Conservation (phyloP, 495 filamentous ascomycete species). For the Penicillium waksmanii region DNA sequence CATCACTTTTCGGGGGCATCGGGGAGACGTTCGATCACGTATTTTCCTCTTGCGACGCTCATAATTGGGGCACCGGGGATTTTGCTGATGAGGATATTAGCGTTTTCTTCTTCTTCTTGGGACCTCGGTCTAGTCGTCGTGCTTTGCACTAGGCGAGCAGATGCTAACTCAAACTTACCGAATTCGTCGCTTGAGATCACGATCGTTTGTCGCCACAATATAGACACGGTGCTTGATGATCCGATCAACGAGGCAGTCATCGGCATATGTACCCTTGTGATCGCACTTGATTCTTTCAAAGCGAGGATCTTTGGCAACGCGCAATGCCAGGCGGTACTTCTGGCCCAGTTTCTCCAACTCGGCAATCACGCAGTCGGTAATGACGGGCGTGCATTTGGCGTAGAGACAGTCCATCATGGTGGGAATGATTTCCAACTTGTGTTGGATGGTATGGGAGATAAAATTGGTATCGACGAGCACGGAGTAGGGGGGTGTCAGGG, state of each 20-base stretch:
- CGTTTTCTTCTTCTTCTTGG: too few species aligned
- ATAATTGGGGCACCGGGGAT: conserved; percentile 59
- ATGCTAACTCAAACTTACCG: conserved; percentile 35
- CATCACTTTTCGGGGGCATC: conserved; percentile 57
- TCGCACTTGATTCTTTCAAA: conserved; percentile 84
- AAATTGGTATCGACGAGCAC: conserved; percentile 93
- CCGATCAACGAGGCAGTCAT: conserved; percentile 92
- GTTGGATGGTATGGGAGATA: conserved; percentile 84
- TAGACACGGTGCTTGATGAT: conserved; percentile 80
- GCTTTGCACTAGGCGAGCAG: background rate
- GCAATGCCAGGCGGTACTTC: conserved; percentile 85
- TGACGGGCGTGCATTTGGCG: conserved; percentile 56
- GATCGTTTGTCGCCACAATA: conserved; percentile 89
- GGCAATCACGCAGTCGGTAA: conserved; percentile 58
- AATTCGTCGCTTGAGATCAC: conserved; percentile 73
- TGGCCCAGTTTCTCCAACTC: conserved; percentile 92
- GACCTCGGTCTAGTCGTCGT: background rate
- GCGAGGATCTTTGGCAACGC: conserved; percentile 89
- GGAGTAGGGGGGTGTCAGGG: conserved; percentile 85
- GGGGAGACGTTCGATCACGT: conserved; percentile 88
- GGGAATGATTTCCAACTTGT: conserved; percentile 84
- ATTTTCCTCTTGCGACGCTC: conserved; percentile 80
- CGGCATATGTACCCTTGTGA: conserved; percentile 91
- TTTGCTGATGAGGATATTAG: conserved; percentile 23
- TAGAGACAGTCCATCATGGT: conserved; percentile 80